Percentiles rank a stretch among this genome's conserved stretches.
Conservation (phyloP, 495 filamentous ascomycete genomes). For the Xylaria acuta region DNA sequence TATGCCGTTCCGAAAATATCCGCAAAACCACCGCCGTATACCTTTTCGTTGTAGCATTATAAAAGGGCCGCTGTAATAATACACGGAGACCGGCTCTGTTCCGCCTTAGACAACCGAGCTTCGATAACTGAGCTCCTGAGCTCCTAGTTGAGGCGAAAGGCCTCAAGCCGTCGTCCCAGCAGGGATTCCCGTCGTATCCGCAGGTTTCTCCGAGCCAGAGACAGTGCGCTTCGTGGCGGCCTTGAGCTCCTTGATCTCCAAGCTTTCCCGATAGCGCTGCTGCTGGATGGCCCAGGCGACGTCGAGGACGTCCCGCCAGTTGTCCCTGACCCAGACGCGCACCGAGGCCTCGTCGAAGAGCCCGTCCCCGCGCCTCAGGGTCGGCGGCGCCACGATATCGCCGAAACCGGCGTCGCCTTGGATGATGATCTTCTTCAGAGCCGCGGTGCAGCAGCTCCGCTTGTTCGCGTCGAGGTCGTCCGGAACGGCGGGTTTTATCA, state of each 20-base stretch:
- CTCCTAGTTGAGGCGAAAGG: neutral
- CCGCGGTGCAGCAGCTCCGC: conserved; percentile 35
- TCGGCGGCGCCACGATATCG: conserved; percentile 30
- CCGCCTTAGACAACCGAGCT: neutral
- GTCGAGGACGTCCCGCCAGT: conserved; percentile 43
- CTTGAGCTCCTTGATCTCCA: conserved; percentile 34
- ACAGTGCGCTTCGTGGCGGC: neutral
- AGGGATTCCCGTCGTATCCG: neutral
- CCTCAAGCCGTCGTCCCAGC: neutral
- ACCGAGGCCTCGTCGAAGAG: conserved; percentile 46
- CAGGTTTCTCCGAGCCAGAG: neutral
- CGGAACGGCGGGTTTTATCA: conserved; percentile 47
- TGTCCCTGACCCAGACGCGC: conserved; percentile 42
- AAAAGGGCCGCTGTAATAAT: neutral
- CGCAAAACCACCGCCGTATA: neutral
- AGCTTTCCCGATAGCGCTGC: conserved; percentile 13
- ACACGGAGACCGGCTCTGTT: neutral
- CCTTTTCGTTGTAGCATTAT: neutral
- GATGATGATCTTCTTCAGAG: conserved; percentile 49
- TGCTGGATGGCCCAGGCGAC: conserved; percentile 40
- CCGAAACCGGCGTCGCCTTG: conserved; percentile 39
- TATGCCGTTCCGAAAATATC: neutral
- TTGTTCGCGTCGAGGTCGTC: conserved; percentile 20
- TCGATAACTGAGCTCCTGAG: neutral
- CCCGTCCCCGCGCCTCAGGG: conserved; percentile 41